Evolutionary conservation across 2,329 filamentous ascomycete species (phyloP).

Genomic region (Pseudogymnoascus verrucosus): DNA sequence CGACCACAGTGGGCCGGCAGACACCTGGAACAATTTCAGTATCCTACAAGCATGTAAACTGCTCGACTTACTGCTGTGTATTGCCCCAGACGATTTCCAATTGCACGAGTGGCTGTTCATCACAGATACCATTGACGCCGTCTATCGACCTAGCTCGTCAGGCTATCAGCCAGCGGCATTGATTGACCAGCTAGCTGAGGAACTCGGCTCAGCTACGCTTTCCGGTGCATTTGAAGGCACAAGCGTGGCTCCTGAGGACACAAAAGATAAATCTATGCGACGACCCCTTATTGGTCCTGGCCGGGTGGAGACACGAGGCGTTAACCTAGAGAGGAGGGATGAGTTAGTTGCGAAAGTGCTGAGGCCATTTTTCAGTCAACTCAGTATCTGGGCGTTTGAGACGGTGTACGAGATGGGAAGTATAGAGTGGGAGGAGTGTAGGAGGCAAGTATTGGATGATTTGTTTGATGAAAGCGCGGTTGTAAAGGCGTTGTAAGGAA

Average conservation of each 20-base stretch:
- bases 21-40: slow-evolving; percentile 68
- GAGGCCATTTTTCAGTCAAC: slow-evolving; percentile 78
- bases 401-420: slow-evolving; percentile 77
- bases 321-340: slow-evolving; percentile 51
- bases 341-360: slow-evolving; percentile 70
- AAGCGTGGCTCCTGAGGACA: slow-evolving; percentile 15
- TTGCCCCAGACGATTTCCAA: slow-evolving; percentile 92
- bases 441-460: slow-evolving; percentile 58
- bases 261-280: slow-evolving; percentile 22
- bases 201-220: slow-evolving; percentile 38
- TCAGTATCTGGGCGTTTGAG: slow-evolving; percentile 93
- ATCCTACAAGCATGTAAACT: slow-evolving; percentile 91
- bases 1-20: slow-evolving; percentile 53
- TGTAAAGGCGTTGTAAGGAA: not conserved
- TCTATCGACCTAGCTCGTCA: slow-evolving; percentile 60
- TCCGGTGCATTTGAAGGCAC: slow-evolving; percentile 16
- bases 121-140: slow-evolving; percentile 91
- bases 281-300: slow-evolving; percentile 33
- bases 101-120: slow-evolving; percentile 98
- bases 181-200: slow-evolving; percentile 76
- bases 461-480: slow-evolving; percentile 62
- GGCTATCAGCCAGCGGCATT: slow-evolving; percentile 64
- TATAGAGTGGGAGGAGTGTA: slow-evolving; percentile 58
- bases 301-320: slow-evolving; percentile 44
- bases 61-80: slow-evolving; percentile 76